Evolutionary conservation across 2,329 filamentous ascomycete species (phyloP), one percentile per base, ranked within the genome.

Genomic region (Dactylellina sp.): DNA sequence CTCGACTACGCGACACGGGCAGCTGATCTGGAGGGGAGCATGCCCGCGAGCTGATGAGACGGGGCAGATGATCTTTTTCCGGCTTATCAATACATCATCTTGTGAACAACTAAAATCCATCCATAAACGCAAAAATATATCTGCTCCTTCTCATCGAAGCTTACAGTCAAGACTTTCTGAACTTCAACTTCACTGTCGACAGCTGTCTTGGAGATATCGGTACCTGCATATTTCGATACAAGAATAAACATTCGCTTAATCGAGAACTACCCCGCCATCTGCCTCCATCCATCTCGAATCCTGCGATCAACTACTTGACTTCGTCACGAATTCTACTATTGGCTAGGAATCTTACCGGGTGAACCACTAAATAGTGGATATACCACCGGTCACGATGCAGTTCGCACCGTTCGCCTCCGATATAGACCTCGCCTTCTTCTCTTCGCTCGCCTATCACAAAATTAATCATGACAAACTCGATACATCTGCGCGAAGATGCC

Each of bases 381-480:
- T 25, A 35, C 5, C 9, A 39, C 14, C 63, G 39, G 52, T n/a
- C 68, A 40, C 65, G 64, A 84, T 91, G 81, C 88, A 89, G 83
- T 99, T 93, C 82, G 92, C 92, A 74, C 90, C 94, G 0, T 98
- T 97, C 84, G 88, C 89, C 42, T 97, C 94, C 53, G 92, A 97
- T 82, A 93, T 98, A 80, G 95, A 99, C 81, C 86, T 98, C 46
- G 92, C 93, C 47, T 99, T 99, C 82, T 99, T 97, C 81, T 90
- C 91, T 49, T 89, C 92, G 3, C 87, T 99, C n/a, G 95, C 96
- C 71, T 88, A 90, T 4, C 91, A 90, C 77, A 99, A 99, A 83
- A 92, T 99, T 80, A 93, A 98, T 81, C 90, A 96, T 86, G 95
- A 97, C 83, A 97, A 93, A 83, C 91, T 99, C 57, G 91, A 97